Evolutionary conservation across 495 filamentous ascomycete species (phyloP).

Genomic region (Corynascus novoguineensis): DNA sequence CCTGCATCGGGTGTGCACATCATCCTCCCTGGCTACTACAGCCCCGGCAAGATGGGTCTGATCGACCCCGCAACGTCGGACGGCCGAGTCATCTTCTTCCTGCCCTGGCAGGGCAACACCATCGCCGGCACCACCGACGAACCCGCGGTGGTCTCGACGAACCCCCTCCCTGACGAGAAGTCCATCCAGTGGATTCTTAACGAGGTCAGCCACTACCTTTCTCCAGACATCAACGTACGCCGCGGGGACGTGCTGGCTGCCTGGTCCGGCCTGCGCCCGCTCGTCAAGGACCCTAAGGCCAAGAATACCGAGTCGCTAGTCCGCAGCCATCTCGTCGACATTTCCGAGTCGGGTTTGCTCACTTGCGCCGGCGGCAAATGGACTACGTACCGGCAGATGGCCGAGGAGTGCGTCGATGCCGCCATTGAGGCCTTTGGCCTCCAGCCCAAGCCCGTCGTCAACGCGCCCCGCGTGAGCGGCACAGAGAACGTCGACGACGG

Average conservation of each 20-base stretch:
- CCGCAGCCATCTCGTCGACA: slow-evolving; percentile 87
- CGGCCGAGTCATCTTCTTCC: slow-evolving; percentile 96
- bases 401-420: slow-evolving; percentile 92
- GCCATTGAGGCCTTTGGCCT: slow-evolving; percentile 74
- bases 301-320: slow-evolving; percentile 93
- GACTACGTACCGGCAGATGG: slow-evolving; percentile 99
- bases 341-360: slow-evolving; percentile 78
- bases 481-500: slow-evolving; percentile 69
- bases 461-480: slow-evolving; percentile 71
- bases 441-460: slow-evolving; percentile 49
- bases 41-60: slow-evolving; percentile 89
- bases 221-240: slow-evolving; percentile 89
- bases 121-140: slow-evolving; percentile 96
- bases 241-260: slow-evolving; percentile 92
- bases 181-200: slow-evolving; percentile 96
- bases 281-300: slow-evolving; percentile 91
- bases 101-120: slow-evolving; percentile 98
- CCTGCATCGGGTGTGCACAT: slow-evolving; percentile 93
- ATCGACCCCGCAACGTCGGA: slow-evolving; percentile 94
- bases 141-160: slow-evolving; percentile 70
- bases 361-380: slow-evolving; percentile 98
- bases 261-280: slow-evolving; percentile 89
- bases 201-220: slow-evolving; percentile 83
- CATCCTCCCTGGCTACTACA: slow-evolving; percentile 93
- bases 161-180: slow-evolving; percentile 82